phyloP scores from a whole-genome alignment of 139 green algal species.

The Chlorella sp. region DNA sequence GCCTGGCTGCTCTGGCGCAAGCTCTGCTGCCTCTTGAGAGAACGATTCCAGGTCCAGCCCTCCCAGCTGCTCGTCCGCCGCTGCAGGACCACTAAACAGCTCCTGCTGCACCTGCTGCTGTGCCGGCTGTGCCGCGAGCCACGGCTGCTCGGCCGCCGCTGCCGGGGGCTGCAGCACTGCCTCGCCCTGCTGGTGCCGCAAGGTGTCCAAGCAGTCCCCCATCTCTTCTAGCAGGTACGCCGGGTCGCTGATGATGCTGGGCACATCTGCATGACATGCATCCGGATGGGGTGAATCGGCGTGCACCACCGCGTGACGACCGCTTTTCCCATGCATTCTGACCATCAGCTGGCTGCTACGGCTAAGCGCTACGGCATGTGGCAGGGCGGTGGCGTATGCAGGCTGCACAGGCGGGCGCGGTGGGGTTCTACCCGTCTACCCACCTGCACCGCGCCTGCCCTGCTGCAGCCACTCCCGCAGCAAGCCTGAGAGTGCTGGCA shows the following conservation, averaged over 20 bases:
- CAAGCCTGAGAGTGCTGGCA: conserved; percentile 23
- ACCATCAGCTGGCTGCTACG: too few relatives aligned
- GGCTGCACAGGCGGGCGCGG: too few relatives aligned
- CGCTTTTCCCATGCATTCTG: too few relatives aligned
- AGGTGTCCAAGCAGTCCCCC: not conserved
- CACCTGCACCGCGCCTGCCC: not conserved
- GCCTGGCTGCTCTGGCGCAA: not conserved
- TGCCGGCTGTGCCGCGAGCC: not conserved
- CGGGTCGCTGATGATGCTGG: conserved; percentile 1
- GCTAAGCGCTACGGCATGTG: too few relatives aligned
- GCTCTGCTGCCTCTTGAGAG: not conserved
- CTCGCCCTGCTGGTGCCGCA: not conserved
- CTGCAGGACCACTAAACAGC: not conserved
- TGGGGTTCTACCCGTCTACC: too few relatives aligned
- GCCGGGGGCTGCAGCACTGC: not conserved
- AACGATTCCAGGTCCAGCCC: not conserved
- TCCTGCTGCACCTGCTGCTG: conserved; percentile 8
- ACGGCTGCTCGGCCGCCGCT: not conserved
- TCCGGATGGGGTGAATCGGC: too few relatives aligned
- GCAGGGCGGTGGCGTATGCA: too few relatives aligned
- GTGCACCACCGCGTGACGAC: too few relatives aligned
- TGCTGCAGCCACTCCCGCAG: conserved; percentile 34
- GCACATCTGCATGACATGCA: conserved; percentile 29
- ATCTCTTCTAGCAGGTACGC: conserved; percentile 24
- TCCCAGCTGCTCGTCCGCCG: too few relatives aligned